Percentiles rank a stretch among this genome's conserved stretches.
Evolutionary conservation across 1,284 basidiomycete genomes (phyloP).

Genomic region (Grifola frondosa): DNA sequence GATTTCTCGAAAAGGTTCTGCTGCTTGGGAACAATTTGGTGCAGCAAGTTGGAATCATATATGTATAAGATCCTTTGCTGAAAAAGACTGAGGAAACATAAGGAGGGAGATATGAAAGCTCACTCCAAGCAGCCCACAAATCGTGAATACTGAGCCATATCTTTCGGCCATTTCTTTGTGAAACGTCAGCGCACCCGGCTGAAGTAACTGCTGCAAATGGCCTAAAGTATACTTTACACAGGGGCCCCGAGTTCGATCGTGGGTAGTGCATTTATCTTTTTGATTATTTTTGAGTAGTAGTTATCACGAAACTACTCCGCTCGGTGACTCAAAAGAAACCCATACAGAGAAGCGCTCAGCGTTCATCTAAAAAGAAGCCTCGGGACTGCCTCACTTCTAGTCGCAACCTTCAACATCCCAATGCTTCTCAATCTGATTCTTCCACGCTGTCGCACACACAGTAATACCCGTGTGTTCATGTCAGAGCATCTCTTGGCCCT

Average conservation of each 20-base stretch:
- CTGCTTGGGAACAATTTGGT: constrained; percentile 13
- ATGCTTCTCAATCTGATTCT: too few relatives aligned
- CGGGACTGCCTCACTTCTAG: too few relatives aligned
- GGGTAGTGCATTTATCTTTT: background rate
- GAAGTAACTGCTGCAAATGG: background rate
- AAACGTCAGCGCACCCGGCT: background rate
- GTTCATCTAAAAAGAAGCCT: too few relatives aligned
- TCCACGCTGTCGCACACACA: too few relatives aligned
- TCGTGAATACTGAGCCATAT: constrained; percentile 5
- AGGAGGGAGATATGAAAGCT: background rate
- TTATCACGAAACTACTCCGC: background rate
- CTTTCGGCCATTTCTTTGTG: background rate
- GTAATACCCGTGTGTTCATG: too few relatives aligned
- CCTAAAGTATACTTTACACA: background rate
- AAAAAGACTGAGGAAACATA: background rate
- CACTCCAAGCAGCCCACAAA: constrained; percentile 9
- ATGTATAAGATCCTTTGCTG: constrained; percentile 8
- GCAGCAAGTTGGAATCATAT: constrained; percentile 11
- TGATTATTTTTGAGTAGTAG: background rate
- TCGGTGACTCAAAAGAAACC: background rate
- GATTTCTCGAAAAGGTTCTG: constrained; percentile 8
- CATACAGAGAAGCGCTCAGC: background rate
- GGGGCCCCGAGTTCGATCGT: background rate
- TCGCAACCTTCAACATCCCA: too few relatives aligned
- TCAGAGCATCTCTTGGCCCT: too few relatives aligned